phyloP scores from a whole-genome alignment of 2,329 filamentous ascomycete genomes.

The Colletotrichum brevisporum region DNA sequence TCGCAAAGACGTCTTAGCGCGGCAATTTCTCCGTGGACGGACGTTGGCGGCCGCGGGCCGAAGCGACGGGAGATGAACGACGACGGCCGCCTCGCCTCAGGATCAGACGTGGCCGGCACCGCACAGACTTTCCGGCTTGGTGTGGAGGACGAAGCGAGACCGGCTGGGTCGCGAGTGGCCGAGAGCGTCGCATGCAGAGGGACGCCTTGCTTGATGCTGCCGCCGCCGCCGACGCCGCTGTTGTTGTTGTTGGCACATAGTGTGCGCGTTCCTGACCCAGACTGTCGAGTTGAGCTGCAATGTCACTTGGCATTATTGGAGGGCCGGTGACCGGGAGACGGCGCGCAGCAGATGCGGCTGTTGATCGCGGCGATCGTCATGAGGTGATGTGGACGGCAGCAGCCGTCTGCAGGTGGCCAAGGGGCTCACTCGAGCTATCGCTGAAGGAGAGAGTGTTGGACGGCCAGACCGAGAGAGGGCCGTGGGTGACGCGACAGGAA shows the following conservation, averaged over 20 bases:
- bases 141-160: conserved; percentile 21
- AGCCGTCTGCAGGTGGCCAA: conserved; percentile 28
- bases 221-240: not conserved
- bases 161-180: conserved; percentile 6
- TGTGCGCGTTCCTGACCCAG: conserved; percentile 32
- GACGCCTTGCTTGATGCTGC: not conserved
- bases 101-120: conserved; percentile 25
- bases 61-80: conserved; percentile 19
- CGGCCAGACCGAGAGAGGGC: conserved; percentile 5
- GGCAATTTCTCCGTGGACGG: conserved; percentile 2
- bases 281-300: conserved; percentile 17
- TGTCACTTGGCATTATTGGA: conserved; percentile 29
- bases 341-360: conserved; percentile 31
- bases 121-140: conserved; percentile 29
- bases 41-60: conserved; percentile 12
- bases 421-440: conserved; percentile 2
- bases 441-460: conserved; percentile 21
- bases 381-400: conserved; percentile 18
- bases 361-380: conserved; percentile 36
- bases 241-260: conserved; percentile 1
- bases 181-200: conserved; percentile 16
- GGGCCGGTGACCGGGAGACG: conserved; percentile 9
- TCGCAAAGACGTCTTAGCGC: conserved; percentile 53
- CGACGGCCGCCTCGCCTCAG: conserved; percentile 11
- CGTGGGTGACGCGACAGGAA: conserved; percentile 23